These are phyloP conservation scores for Ambrosiella xylebori DNA, from an alignment of 2,329 filamentous ascomycete species.

Conservation along the genomic window DNA sequence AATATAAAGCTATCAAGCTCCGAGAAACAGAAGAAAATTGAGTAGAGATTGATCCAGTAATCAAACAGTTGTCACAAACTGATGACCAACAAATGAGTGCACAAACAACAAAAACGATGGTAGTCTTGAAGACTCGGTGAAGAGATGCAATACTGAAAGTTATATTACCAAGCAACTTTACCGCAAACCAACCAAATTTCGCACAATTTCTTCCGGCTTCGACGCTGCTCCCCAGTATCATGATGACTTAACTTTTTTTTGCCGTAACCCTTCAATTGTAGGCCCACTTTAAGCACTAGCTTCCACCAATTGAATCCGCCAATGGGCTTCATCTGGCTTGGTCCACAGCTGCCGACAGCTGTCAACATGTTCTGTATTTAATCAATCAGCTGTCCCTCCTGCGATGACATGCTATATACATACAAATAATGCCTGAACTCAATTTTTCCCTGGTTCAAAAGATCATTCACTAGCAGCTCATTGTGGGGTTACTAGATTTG, in stretches of 20 bases:
- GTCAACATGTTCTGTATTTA: not conserved
- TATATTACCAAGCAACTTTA: not conserved
- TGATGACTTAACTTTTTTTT: slow-evolving; percentile 11
- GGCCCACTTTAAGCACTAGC: not conserved
- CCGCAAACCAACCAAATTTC: not conserved
- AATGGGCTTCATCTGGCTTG: not conserved
- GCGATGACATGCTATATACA: too few species aligned
- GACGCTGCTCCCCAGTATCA: slow-evolving; percentile 6
- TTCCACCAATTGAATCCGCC: not conserved
- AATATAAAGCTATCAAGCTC: not conserved
- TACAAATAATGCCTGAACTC: too few species aligned
- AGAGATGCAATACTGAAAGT: not conserved
- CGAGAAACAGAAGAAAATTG: not conserved
- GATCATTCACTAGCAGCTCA: too few species aligned
- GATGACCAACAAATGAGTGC: not conserved
- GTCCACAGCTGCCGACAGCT: slow-evolving; percentile 3
- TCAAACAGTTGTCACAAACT: not conserved
- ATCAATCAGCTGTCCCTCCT: not conserved
- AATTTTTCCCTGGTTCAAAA: too few species aligned
- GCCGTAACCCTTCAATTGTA: not conserved
- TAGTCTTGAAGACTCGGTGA: not conserved
- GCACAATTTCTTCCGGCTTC: slow-evolving; percentile 11
- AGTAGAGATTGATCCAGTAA: slow-evolving; percentile 4
- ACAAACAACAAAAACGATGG: not conserved
- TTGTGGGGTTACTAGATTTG: too few species aligned